Base-by-base conservation (phyloP, 2,329 filamentous ascomycete species). In the Fulvia fulva region DNA sequence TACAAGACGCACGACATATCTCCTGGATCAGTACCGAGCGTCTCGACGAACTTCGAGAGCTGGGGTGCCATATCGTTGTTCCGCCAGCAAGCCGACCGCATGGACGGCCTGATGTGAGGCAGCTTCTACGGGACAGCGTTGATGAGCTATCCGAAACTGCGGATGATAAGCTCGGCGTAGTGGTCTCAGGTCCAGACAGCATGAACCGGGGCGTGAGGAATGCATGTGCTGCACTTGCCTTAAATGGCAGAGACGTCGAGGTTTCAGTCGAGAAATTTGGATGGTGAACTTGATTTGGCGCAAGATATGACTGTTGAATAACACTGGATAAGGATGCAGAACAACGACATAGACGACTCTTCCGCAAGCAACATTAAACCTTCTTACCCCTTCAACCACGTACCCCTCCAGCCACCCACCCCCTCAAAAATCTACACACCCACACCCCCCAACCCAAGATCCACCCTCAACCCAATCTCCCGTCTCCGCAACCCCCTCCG, bases 191-290 rank as follows among this genome's bases (percentile, higher is more conserved):
- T 0, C 86, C 86, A 2, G 83, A 88, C 67, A 79, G 79, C 1
- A 73, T 88, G 70, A 85, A 87, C 51, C 73, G 84, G 30, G 75
- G 76, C 54, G 82, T 84, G n/a, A 77, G 84, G 64, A 88, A 87
- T 69, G 73, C 75, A 2, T 85, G 81, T 68, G 80, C 83, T 1
- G 66, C 67, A 5, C 71, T 83, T 58, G 74, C 83, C 9, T 70
- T 73, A 53, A 63, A 74, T 7, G 85, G 84, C 0, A 70, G 69
- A 50, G 68, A 81, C 65, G 73, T 87, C 3, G 70, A 77, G 55
- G 75, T 87, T 51, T 74, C 78, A 26, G 80, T 87, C 25, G 86
- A 88, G 80, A 88, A 88, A 67, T 87, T 87, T 76, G 85, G 84
- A 1, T 88, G 85, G 85, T 88, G 56, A 32, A 12, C 8, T 32